Conservation (phyloP, 2,329 filamentous ascomycete genomes). For the Dactylellina cionopaga region DNA sequence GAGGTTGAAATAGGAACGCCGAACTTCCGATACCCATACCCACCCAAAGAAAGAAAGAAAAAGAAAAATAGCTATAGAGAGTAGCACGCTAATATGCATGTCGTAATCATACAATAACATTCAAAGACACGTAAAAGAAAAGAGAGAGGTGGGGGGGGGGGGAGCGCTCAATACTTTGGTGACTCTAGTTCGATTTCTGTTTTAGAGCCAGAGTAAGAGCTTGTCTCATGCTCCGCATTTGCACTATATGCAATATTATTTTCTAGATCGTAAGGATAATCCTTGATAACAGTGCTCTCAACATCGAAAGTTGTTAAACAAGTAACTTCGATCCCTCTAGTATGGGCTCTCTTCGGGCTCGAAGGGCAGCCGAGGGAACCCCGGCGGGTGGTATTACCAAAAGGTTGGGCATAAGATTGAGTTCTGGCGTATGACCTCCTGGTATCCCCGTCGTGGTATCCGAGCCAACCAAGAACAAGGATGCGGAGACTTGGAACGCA, state of each 20-base stretch:
- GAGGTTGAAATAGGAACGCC: constrained; percentile 19
- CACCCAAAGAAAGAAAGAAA: constrained; percentile 5
- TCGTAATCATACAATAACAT: constrained; percentile 24
- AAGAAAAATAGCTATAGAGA: neutral
- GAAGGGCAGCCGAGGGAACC: constrained; percentile 34
- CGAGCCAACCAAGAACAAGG: constrained; percentile 42
- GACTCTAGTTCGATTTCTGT: constrained; percentile 41
- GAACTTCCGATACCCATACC: constrained; percentile 14
- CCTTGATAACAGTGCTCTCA: constrained; percentile 41
- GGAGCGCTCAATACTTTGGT: constrained; percentile 3
- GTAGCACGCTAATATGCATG: constrained; percentile 41
- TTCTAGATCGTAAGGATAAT: constrained; percentile 32
- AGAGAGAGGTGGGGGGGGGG: constrained; percentile 14
- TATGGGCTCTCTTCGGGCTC: constrained; percentile 34
- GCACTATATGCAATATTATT: neutral
- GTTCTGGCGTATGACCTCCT: constrained; percentile 27
- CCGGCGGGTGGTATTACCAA: constrained; percentile 12
- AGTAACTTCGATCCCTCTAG: constrained; percentile 34
- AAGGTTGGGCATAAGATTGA: constrained; percentile 26
- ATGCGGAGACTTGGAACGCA: constrained; percentile 44
- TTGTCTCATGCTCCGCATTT: constrained; percentile 29
- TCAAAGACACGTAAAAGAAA: neutral
- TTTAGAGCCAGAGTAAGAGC: constrained; percentile 47
- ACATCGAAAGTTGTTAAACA: constrained; percentile 44
- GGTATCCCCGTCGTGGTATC: constrained; percentile 36